phyloP scores from a whole-genome alignment of 2,329 filamentous ascomycete species.

The Aspergillus chevalieri region DNA sequence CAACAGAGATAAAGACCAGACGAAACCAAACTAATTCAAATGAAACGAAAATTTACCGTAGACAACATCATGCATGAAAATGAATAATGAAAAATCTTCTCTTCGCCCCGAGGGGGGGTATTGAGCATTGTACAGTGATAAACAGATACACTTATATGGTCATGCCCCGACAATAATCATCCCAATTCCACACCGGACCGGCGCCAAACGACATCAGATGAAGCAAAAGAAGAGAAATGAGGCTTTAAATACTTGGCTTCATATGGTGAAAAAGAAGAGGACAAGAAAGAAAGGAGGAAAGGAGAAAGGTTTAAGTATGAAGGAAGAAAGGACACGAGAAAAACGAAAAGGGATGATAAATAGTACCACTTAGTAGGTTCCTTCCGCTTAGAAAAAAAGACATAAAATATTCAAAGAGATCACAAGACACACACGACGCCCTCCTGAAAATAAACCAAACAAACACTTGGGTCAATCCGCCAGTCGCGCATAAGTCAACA shows the following conservation, averaged over 20 bases:
- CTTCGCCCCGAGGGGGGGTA: conserved; percentile 24
- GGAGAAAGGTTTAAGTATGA: conserved; percentile 8
- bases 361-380: conserved; percentile 7
- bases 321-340: conserved; percentile 16
- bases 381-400: conserved; percentile 8
- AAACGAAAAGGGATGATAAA: conserved; percentile 11
- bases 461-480: conserved; percentile 34
- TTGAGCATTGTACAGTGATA: conserved; percentile 31
- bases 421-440: conserved; percentile 1
- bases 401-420: conserved; percentile 5
- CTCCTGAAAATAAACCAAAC: neutral
- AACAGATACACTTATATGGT: conserved; percentile 13
- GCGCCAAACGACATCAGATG: conserved; percentile 14
- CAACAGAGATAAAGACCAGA: neutral
- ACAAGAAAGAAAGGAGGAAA: conserved; percentile 11
- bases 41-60: conserved; percentile 12
- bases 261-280: conserved; percentile 16
- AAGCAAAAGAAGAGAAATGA: conserved; percentile 2
- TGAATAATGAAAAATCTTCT: conserved; percentile 5
- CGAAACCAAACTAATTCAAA: neutral
- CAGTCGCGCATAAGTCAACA: conserved; percentile 58
- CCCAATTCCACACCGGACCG: conserved; percentile 9
- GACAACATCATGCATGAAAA: conserved; percentile 18
- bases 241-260: conserved; percentile 1
- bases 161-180: neutral